Evolutionary conservation across 495 filamentous ascomycete species (phyloP), one percentile per base, ranked within the genome.

Genomic region (Penicillium angulare): DNA sequence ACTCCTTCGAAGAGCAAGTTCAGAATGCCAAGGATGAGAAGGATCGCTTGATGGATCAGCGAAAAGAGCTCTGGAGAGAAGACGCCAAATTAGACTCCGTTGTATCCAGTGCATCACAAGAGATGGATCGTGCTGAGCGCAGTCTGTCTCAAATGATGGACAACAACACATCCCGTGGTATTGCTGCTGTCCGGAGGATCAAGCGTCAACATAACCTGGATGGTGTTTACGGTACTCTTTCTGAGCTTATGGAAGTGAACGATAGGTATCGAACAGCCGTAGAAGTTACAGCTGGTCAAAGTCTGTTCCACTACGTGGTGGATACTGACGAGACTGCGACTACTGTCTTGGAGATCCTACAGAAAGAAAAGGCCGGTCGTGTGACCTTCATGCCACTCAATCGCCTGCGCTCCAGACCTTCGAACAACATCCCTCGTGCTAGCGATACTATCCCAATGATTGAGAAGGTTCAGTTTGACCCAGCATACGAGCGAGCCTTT

Each of bases 331-430:
- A 87, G 31, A 97, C 92, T 2, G 90, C 90, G 0, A 88, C 89
- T 1, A 81, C 81, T 45, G 83, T 95, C 13, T 77, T 91, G 12
- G 87, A 92, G 57, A 79, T 86, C 12, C 75, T 99, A 17, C 83
- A 90, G 61, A 88, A 87, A 45, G 82, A 86, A 47, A 86, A 81
- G 48, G 82, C 86, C 15, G 93, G 93, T n/a, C 83, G 93, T 58
- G 79, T 97, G 22, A 97, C 95, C 1, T 97, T 96, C 57, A 90
- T 99, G 83, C 93, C 93, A 1, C 75, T 99, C 8, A 91, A 90
- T 44, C 84, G 88, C 17, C 71, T 97, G 31, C 80, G 80, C 33
- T 79, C 84, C 2, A 83, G 79, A 50, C 73, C 80, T 4, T 65
- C 77, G 18, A 91, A 91, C n/a, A n/a, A n/a, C 51, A 80, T 95